Percentiles rank a stretch among this genome's conserved stretches.
phyloP scores from a whole-genome alignment of 139 green algal genomes.

The Chlamydomonas urium region DNA sequence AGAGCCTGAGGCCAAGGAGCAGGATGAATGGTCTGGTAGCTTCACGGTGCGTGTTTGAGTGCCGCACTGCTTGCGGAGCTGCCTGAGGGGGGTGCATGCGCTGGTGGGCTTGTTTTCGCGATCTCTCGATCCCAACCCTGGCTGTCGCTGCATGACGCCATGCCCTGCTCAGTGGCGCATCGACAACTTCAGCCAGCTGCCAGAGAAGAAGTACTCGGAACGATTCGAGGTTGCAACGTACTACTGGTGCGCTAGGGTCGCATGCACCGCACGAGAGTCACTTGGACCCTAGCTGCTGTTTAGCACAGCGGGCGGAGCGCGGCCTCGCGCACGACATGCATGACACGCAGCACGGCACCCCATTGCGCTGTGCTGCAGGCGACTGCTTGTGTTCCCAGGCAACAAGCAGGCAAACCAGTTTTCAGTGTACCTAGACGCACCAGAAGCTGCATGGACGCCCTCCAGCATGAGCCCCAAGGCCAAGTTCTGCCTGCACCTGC shows the following conservation, averaged over 20 bases:
- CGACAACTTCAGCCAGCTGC: constrained; percentile 27
- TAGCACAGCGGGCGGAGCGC: background rate
- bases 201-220: constrained; percentile 53
- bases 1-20: no score
- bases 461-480: constrained; percentile 58
- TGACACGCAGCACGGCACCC: background rate
- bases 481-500: constrained; percentile 72
- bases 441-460: constrained; percentile 54
- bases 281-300: background rate
- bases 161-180: constrained; percentile 51
- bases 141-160: no score
- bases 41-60: no score
- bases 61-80: no score
- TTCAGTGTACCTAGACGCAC: constrained; percentile 71
- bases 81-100: no score
- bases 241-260: constrained; percentile 54
- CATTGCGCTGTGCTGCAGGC: constrained; percentile 48
- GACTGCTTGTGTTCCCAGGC: constrained; percentile 73
- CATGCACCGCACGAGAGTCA: background rate
- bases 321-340: background rate
- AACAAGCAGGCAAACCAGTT: constrained; percentile 42
- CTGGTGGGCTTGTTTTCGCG: no score
- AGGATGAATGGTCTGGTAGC: no score
- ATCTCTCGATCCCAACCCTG: no score
- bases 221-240: constrained; percentile 74